These are phyloP conservation scores for Rutstroemia sp. DNA, from an alignment of 2,329 filamentous ascomycete genomes.

Conservation along the genomic window DNA sequence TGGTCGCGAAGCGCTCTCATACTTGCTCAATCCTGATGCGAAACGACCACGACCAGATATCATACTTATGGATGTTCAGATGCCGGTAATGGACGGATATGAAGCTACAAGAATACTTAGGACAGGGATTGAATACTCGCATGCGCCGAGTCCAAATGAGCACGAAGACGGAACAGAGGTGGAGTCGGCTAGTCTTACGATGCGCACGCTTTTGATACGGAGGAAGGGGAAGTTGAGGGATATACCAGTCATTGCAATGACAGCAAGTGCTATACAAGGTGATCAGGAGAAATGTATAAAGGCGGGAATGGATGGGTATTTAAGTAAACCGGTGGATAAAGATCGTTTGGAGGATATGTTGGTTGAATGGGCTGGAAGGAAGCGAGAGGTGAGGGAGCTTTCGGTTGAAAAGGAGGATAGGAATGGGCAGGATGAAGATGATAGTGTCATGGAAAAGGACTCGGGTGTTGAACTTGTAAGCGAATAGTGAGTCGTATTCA, in stretches of 20 bases:
- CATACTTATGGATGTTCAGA: constrained; percentile 41
- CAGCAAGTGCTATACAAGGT: constrained; percentile 41
- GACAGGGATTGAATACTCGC: constrained; percentile 18
- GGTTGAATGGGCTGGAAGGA: constrained; percentile 18
- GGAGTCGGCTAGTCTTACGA: constrained; percentile 14
- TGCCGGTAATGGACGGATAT: constrained; percentile 47
- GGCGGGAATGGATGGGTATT: constrained; percentile 45
- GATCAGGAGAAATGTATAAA: constrained; percentile 41
- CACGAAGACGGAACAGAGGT: neutral
- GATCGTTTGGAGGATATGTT: constrained; percentile 20
- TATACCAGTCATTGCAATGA: constrained; percentile 43
- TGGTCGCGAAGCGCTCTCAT: constrained; percentile 22
- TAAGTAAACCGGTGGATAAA: constrained; percentile 41
- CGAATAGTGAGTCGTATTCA: neutral
- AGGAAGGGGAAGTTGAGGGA: constrained; percentile 26
- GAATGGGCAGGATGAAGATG: neutral
- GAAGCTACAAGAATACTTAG: constrained; percentile 41
- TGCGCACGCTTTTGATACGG: constrained; percentile 10
- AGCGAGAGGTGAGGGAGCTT: neutral
- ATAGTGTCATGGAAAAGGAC: neutral
- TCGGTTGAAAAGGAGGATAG: neutral
- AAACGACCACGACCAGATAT: constrained; percentile 17
- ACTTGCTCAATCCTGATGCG: constrained; percentile 14
- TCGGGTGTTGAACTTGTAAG: neutral
- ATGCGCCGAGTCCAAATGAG: neutral